phyloP scores from a whole-genome alignment of 352 stramenopile species.

The Globisporangium acanthophoron region DNA sequence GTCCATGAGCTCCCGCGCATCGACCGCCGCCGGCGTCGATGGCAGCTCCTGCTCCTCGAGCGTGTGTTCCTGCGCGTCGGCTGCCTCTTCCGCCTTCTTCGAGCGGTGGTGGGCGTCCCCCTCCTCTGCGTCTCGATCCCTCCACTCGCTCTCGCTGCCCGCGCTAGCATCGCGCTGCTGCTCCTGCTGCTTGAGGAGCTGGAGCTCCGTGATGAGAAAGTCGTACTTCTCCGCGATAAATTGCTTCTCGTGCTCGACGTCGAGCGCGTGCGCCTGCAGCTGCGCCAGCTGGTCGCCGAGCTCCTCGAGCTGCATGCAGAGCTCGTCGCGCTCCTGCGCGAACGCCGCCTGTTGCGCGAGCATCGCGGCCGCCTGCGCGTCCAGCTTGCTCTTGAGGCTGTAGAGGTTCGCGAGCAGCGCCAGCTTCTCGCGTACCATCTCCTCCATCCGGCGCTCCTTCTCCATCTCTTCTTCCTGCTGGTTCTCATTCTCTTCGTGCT shows the following conservation, averaged over 20 bases:
- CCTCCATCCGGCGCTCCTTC: slow-evolving; percentile 7
- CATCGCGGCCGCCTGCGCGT: slow-evolving; percentile 12
- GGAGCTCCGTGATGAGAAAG: slow-evolving; percentile 23
- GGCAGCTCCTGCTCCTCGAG: neutral
- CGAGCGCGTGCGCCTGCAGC: slow-evolving; percentile 8
- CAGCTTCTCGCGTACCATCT: slow-evolving; percentile 17
- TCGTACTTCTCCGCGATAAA: slow-evolving; percentile 32
- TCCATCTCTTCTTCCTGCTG: slow-evolving; percentile 3
- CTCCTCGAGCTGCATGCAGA: slow-evolving; percentile 15
- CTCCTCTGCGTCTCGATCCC: neutral
- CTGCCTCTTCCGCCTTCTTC: too few relatives aligned
- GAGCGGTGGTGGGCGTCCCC: neutral
- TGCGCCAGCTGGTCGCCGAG: slow-evolving; percentile 7
- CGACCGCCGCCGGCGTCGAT: too few relatives aligned
- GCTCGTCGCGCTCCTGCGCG: slow-evolving; percentile 12
- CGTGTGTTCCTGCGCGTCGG: too few relatives aligned
- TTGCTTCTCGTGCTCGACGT: slow-evolving; percentile 27
- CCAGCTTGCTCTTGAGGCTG: slow-evolving; percentile 15
- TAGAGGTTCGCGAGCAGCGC: slow-evolving; percentile 23
- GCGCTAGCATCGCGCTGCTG: neutral
- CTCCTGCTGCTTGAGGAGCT: slow-evolving; percentile 24
- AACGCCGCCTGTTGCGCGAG: slow-evolving; percentile 18
- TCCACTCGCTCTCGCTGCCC: neutral
- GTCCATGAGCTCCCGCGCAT: neutral
- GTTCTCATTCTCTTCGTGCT: neutral